phyloP scores from a whole-genome alignment of 2,329 filamentous ascomycete genomes.

The Penicillium sp. region DNA sequence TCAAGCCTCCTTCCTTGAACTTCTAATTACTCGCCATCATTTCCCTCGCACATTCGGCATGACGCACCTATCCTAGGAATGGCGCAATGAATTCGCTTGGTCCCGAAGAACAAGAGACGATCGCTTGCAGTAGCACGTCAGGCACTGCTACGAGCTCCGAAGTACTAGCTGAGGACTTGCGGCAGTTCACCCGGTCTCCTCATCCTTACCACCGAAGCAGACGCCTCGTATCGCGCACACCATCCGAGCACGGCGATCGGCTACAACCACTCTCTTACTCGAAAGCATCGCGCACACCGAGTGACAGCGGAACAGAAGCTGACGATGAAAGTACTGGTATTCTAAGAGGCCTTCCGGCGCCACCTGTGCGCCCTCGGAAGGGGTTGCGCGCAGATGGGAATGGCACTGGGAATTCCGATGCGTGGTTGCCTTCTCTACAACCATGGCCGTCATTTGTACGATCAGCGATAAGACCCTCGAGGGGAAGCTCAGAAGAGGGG shows the following conservation, averaged over 20 bases:
- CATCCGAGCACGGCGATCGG: slow-evolving; percentile 34
- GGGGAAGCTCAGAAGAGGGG: slow-evolving; percentile 32
- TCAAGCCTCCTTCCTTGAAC: too few species aligned
- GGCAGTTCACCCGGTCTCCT: slow-evolving; percentile 57
- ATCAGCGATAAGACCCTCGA: slow-evolving; percentile 25
- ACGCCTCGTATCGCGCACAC: slow-evolving; percentile 51
- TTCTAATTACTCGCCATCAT: background rate
- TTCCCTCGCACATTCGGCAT: slow-evolving; percentile 22
- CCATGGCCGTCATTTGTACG: slow-evolving; percentile 33
- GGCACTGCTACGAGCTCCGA: slow-evolving; percentile 15
- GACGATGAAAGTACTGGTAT: slow-evolving; percentile 79
- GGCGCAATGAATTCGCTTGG: slow-evolving; percentile 33
- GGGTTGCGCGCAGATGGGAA: slow-evolving; percentile 56
- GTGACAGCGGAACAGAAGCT: slow-evolving; percentile 90
- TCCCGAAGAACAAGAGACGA: slow-evolving; percentile 28
- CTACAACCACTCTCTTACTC: slow-evolving; percentile 28
- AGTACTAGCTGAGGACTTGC: slow-evolving; percentile 33
- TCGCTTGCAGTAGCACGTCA: slow-evolving; percentile 18
- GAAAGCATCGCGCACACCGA: slow-evolving; percentile 59
- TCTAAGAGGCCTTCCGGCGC: slow-evolving; percentile 77
- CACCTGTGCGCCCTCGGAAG: slow-evolving; percentile 68
- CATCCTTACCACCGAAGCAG: slow-evolving; percentile 65
- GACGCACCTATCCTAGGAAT: slow-evolving; percentile 30
- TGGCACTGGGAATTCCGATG: slow-evolving; percentile 23
- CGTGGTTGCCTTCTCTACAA: slow-evolving; percentile 29